A percentile compares a stretch with the other conserved stretches of the same genome.
Evolutionary conservation across 2,329 filamentous ascomycete genomes (phyloP).

Genomic region (Aureobasidium sp.): DNA sequence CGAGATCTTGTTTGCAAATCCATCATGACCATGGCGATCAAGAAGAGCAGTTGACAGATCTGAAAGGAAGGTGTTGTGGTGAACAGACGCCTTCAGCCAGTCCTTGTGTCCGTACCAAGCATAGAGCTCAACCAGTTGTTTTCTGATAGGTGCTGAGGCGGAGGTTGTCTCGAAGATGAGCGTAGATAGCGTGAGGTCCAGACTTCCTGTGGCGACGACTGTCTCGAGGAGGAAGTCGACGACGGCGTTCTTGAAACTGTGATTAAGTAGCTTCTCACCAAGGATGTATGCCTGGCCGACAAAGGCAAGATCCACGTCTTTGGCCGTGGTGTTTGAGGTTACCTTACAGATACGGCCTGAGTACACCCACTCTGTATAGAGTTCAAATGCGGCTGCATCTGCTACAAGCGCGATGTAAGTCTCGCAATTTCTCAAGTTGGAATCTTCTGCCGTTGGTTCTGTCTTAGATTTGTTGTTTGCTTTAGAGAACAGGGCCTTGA

Average conservation of each 20-base stretch:
- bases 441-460: no score
- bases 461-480: neutral
- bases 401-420: constrained; percentile 16
- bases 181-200: constrained; percentile 3
- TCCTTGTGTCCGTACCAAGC: neutral
- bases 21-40: neutral
- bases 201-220: neutral
- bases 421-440: neutral
- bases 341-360: neutral
- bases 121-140: constrained; percentile 20
- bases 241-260: constrained; percentile 23
- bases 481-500: neutral
- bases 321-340: no score
- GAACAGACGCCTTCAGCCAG: neutral
- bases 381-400: constrained; percentile 17
- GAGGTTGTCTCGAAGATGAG: constrained; percentile 19
- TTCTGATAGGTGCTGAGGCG: constrained; percentile 5
- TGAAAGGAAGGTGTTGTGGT: neutral
- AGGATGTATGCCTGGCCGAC: constrained; percentile 23
- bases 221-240: constrained; percentile 21
- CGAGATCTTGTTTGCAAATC: neutral
- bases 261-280: constrained; percentile 22
- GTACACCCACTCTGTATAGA: constrained; percentile 24
- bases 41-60: neutral
- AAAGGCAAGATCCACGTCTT: constrained; percentile 2